Percentiles rank a stretch among this genome's conserved stretches.
phyloP scores from a whole-genome alignment of 352 stramenopile species.

The Phytophthora brassicae region DNA sequence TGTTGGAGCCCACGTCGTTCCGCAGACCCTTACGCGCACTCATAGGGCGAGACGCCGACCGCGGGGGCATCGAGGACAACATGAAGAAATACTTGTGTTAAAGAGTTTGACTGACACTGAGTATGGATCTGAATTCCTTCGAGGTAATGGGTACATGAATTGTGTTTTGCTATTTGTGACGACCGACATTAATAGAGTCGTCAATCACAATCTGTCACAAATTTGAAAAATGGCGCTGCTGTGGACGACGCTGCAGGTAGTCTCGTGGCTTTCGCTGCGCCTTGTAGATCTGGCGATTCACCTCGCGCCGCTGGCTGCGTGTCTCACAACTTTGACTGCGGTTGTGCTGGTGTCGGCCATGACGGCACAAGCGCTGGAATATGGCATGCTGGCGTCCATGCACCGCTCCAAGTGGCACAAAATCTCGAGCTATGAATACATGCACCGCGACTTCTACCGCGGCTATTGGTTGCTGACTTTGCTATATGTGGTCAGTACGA shows the following conservation, averaged over 20 bases:
- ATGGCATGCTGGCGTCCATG: constrained; percentile 54
- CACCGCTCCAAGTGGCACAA: constrained; percentile 55
- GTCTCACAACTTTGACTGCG: constrained; percentile 22
- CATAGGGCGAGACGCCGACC: constrained; percentile 12
- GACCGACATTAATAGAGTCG: too few species aligned
- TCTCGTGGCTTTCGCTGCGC: constrained; percentile 19
- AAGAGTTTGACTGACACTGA: neutral
- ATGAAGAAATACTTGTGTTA: too few species aligned
- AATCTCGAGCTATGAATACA: constrained; percentile 30
- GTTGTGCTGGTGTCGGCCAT: constrained; percentile 51
- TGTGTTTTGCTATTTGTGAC: neutral
- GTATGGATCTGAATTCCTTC: constrained; percentile 1
- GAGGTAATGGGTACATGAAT: too few species aligned
- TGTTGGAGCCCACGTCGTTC: constrained; percentile 86
- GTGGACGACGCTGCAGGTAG: constrained; percentile 5
- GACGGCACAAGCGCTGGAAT: constrained; percentile 69
- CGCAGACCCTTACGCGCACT: constrained; percentile 79
- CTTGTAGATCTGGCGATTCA: constrained; percentile 22
- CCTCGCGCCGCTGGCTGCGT: constrained; percentile 16
- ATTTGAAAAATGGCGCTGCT: constrained; percentile 26
- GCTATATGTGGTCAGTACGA: constrained; percentile 37
- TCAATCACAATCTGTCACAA: constrained; percentile 3
- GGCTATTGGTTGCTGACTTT: constrained; percentile 60
- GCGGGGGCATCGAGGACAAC: neutral
- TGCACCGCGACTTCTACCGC: constrained; percentile 63